phyloP scores from a whole-genome alignment of 805 yeast genomes.

The Millerozyma acaciae region DNA sequence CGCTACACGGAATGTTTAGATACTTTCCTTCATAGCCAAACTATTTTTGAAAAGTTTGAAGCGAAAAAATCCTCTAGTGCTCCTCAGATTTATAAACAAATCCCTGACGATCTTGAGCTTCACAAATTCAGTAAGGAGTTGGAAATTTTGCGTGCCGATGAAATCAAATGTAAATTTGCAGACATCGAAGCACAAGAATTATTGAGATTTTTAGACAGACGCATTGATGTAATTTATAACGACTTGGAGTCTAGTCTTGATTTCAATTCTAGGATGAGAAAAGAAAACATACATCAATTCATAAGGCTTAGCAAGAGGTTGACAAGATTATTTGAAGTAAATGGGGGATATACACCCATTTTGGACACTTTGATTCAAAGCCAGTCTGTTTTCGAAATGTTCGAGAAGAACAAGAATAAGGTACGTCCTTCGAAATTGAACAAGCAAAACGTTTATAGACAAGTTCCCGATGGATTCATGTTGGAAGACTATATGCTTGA shows the following conservation, averaged over 20 bases:
- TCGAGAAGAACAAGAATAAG: slow-evolving; percentile 24
- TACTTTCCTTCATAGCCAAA: slow-evolving; percentile 5
- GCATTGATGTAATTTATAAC: slow-evolving; percentile 14
- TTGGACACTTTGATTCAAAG: slow-evolving; percentile 55
- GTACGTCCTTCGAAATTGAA: not conserved
- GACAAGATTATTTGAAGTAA: slow-evolving; percentile 35
- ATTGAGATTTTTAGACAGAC: slow-evolving; percentile 11
- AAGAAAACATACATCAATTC: slow-evolving; percentile 11
- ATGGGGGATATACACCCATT: slow-evolving; percentile 57
- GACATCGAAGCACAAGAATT: slow-evolving; percentile 11
- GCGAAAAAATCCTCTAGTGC: not conserved
- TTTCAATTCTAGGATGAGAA: slow-evolving; percentile 12
- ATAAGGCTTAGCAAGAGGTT: slow-evolving; percentile 15
- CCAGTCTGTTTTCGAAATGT: slow-evolving; percentile 42
- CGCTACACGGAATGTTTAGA: slow-evolving; percentile 6
- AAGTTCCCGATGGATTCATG: slow-evolving; percentile 30
- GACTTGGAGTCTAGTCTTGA: slow-evolving; percentile 8
- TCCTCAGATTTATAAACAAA: slow-evolving; percentile 8
- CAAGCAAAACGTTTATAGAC: slow-evolving; percentile 15
- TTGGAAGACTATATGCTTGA: slow-evolving; percentile 33
- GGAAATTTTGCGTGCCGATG: slow-evolving; percentile 16
- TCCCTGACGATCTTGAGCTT: slow-evolving; percentile 13
- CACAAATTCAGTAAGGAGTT: slow-evolving; percentile 14
- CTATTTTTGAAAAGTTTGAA: slow-evolving; percentile 5
- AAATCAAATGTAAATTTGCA: slow-evolving; percentile 9